phyloP scores from a whole-genome alignment of 2,329 filamentous ascomycete species.

The Aspergillus thermomutatus region DNA sequence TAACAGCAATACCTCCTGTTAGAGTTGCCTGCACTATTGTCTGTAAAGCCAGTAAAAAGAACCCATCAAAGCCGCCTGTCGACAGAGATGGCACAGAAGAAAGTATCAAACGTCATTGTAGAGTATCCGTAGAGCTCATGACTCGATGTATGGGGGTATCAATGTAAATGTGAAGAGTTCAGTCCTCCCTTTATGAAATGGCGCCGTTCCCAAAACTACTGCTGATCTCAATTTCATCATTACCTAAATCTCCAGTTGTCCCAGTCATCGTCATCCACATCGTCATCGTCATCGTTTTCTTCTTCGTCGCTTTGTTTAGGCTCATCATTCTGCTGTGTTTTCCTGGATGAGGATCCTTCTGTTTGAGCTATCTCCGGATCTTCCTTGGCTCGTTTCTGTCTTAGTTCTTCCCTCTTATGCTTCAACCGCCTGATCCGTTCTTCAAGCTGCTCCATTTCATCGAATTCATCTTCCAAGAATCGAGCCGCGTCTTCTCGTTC shows the following conservation, averaged over 20 bases:
- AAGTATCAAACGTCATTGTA: constrained; percentile 14
- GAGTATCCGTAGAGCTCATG: constrained; percentile 19
- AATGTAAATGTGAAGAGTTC: constrained; percentile 29
- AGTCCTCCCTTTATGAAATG: constrained; percentile 23
- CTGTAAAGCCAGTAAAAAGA: background rate
- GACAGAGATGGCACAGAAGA: constrained; percentile 5
- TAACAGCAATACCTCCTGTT: background rate
- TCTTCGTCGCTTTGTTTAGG: constrained; percentile 42
- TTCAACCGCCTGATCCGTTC: constrained; percentile 66
- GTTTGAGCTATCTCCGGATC: constrained; percentile 22
- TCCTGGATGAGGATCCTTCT: constrained; percentile 22
- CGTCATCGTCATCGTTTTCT: constrained; percentile 35
- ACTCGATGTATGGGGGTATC: constrained; percentile 32
- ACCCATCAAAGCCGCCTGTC: background rate
- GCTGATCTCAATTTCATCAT: constrained; percentile 15
- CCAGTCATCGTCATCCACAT: constrained; percentile 55
- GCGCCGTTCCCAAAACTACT: constrained; percentile 18
- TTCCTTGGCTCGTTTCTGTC: constrained; percentile 37
- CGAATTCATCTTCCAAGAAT: constrained; percentile 72
- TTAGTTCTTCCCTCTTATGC: constrained; percentile 66
- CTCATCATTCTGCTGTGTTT: constrained; percentile 27
- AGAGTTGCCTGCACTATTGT: background rate
- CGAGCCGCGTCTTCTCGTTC: constrained; percentile 74
- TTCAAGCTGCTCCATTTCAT: constrained; percentile 78
- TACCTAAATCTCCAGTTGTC: constrained; percentile 43